Conservation (phyloP, 805 yeast genomes). For the Wickerhamomyces rabaulensis region DNA sequence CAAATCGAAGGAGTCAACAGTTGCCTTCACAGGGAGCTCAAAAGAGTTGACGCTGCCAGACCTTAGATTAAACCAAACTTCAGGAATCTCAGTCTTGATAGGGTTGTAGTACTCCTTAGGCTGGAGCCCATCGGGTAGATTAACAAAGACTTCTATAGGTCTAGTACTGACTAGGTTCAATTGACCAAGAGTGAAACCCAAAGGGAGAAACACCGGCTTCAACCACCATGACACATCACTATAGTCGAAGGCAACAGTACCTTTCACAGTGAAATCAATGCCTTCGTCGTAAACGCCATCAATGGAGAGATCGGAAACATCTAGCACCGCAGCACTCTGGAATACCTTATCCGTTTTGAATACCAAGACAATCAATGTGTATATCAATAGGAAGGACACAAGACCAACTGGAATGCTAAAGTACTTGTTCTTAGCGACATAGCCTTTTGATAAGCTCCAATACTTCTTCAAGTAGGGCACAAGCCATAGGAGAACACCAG, state of each 20-base stretch:
- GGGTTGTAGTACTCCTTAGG: constrained; percentile 7
- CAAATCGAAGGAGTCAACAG: constrained; percentile 10
- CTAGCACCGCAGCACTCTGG: constrained; percentile 4
- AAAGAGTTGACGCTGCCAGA: constrained; percentile 7
- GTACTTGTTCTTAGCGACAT: background rate
- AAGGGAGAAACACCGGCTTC: constrained; percentile 6
- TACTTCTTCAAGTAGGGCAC: background rate
- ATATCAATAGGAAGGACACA: background rate
- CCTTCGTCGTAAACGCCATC: constrained; percentile 13
- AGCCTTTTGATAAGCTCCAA: background rate
- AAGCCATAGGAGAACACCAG: background rate
- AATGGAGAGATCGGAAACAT: constrained; percentile 6
- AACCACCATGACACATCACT: constrained; percentile 8
- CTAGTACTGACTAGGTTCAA: constrained; percentile 3
- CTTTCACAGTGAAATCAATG: constrained; percentile 5
- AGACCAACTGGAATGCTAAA: background rate
- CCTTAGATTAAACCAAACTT: constrained; percentile 11
- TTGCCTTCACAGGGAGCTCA: constrained; percentile 2
- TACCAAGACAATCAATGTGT: background rate
- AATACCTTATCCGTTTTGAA: constrained; percentile 4
- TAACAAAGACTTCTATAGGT: constrained; percentile 10
- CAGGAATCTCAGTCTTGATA: background rate
- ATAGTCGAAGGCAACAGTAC: constrained; percentile 15
- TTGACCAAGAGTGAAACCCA: constrained; percentile 3
- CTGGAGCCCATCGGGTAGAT: constrained; percentile 6